phyloP scores from a whole-genome alignment of 257 asterid species.

The Solanum habrochaites region DNA sequence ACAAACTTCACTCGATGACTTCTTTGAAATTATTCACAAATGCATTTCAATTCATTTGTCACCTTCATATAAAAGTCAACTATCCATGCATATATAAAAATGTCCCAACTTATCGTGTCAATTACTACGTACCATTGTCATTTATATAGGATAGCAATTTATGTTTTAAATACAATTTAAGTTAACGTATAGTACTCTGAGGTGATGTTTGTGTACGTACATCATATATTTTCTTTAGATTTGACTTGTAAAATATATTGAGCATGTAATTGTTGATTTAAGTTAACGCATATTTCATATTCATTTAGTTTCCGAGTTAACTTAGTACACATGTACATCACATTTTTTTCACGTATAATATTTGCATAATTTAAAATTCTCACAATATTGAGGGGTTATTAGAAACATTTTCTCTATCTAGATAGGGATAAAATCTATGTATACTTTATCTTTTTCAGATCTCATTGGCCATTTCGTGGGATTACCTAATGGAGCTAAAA shows the following conservation, averaged over 20 bases:
- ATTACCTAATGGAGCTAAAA: neutral
- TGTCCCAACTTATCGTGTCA: neutral
- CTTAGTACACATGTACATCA: neutral
- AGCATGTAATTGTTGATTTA: neutral
- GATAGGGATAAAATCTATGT: too few species aligned
- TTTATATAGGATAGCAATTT: neutral
- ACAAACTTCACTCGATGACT: neutral
- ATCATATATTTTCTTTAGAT: neutral
- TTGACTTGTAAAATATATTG: neutral
- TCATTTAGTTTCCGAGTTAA: neutral
- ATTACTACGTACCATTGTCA: neutral
- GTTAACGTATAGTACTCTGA: neutral
- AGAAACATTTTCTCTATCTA: too few species aligned
- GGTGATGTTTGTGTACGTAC: neutral
- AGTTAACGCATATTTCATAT: neutral
- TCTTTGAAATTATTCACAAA: neutral
- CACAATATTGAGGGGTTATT: neutral
- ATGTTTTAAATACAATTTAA: neutral
- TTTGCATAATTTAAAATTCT: neutral
- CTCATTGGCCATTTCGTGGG: too few species aligned
- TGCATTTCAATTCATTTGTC: neutral
- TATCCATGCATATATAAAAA: neutral
- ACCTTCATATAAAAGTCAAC: neutral
- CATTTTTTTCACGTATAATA: neutral
- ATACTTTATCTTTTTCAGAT: neutral